Evolutionary conservation across 805 yeast genomes (phyloP).

Genomic region (Torulaspora indica): DNA sequence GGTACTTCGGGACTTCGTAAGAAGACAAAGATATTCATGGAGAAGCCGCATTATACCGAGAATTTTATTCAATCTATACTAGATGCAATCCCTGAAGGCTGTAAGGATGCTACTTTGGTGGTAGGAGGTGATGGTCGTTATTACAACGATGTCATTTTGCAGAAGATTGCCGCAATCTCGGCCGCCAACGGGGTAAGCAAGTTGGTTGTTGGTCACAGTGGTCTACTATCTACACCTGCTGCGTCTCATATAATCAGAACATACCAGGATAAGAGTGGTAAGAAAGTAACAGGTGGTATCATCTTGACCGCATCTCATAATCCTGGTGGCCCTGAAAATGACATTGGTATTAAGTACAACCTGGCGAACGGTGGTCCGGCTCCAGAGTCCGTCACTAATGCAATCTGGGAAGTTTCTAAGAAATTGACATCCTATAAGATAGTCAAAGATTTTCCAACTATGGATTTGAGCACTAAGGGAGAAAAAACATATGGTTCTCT

Average conservation of each 20-base stretch:
- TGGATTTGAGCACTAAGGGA: conserved; percentile 64
- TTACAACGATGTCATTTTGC: conserved; percentile 78
- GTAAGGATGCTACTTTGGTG: conserved; percentile 66
- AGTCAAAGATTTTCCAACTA: conserved; percentile 51
- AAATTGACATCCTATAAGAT: conserved; percentile 56
- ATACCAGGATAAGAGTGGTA: conserved; percentile 33
- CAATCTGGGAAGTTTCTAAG: conserved; percentile 69
- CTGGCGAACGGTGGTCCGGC: conserved; percentile 97
- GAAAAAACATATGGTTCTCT: conserved; percentile 49
- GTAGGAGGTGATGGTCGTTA: conserved; percentile 97
- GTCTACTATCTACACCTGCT: conserved; percentile 91
- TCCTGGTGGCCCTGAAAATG: conserved; percentile 93
- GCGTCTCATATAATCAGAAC: conserved; percentile 89
- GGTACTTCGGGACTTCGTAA: conserved; percentile 97
- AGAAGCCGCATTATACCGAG: conserved; percentile 73
- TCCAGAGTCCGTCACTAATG: conserved; percentile 88
- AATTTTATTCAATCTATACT: conserved; percentile 87
- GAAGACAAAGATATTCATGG: conserved; percentile 77
- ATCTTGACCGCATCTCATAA: conserved; percentile 94
- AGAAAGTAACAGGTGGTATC: conserved; percentile 83
- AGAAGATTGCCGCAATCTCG: conserved; percentile 73
- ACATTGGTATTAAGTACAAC: conserved; percentile 93
- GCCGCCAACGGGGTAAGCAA: conserved; percentile 90
- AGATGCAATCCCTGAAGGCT: conserved; percentile 87
- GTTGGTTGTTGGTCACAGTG: conserved; percentile 81